Conservation (phyloP, 352 stramenopile genomes). For the Globisporangium yorkense region DNA sequence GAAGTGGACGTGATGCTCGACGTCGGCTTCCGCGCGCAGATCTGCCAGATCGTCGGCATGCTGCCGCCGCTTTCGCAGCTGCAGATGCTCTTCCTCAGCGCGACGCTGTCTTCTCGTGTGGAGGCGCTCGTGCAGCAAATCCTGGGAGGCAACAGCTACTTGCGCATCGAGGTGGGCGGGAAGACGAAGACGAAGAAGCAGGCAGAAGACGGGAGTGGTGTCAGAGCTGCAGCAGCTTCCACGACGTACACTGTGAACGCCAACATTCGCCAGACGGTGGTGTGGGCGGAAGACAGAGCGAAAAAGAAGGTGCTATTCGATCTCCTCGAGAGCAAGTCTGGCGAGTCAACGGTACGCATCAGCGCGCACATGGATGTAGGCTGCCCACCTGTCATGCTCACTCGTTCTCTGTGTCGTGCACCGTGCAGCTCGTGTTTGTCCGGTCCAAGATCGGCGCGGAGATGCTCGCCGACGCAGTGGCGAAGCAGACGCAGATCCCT, state of each 20-base stretch:
- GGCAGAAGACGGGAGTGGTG: not conserved
- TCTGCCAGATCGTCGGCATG: slow-evolving; percentile 39
- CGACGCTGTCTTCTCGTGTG: slow-evolving; percentile 41
- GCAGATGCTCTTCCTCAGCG: slow-evolving; percentile 59
- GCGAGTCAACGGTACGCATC: slow-evolving; percentile 42
- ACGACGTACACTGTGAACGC: slow-evolving; percentile 21
- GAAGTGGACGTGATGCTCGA: slow-evolving; percentile 76
- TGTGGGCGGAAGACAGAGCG: slow-evolving; percentile 45
- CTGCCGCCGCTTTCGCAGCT: slow-evolving; percentile 17
- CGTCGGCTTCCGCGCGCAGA: slow-evolving; percentile 43
- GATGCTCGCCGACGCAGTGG: slow-evolving; percentile 50
- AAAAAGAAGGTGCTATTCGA: slow-evolving; percentile 60
- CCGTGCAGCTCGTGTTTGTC: slow-evolving; percentile 64
- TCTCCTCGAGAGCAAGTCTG: slow-evolving; percentile 21
- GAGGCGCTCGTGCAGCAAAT: slow-evolving; percentile 33
- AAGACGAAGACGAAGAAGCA: slow-evolving; percentile 5
- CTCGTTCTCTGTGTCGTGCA: not conserved
- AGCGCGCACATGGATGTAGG: not conserved
- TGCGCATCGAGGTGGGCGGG: slow-evolving; percentile 26
- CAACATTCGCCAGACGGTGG: slow-evolving; percentile 28
- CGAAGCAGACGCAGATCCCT: slow-evolving; percentile 27
- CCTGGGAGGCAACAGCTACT: slow-evolving; percentile 16
- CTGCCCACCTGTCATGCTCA: not conserved
- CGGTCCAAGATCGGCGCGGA: slow-evolving; percentile 53
- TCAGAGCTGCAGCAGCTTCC: not conserved